Percentiles rank a stretch among this genome's conserved stretches.
Evolutionary conservation across 2,329 filamentous ascomycete species (phyloP).

Genomic region (Acephala macrosclerotiorum): DNA sequence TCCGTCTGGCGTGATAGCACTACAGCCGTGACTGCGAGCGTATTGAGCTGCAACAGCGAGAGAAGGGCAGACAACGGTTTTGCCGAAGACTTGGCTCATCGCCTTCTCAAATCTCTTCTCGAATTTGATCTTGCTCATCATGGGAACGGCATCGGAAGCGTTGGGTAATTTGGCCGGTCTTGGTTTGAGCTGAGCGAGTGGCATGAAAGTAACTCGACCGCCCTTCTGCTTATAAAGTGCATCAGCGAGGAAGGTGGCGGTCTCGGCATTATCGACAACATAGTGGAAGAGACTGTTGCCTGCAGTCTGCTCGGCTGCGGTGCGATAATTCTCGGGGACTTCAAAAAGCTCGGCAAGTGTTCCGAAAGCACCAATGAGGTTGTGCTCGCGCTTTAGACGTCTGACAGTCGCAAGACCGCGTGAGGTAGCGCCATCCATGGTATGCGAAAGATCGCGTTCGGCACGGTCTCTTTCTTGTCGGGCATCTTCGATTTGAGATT

Average conservation of each 20-base stretch:
- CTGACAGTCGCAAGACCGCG: slow-evolving; percentile 88
- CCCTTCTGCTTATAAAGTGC: slow-evolving; percentile 79
- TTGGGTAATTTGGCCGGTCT: slow-evolving; percentile 80
- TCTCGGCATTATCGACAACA: slow-evolving; percentile 90
- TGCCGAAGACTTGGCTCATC: slow-evolving; percentile 94
- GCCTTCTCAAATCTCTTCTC: slow-evolving; percentile 81
- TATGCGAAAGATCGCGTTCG: slow-evolving; percentile 78
- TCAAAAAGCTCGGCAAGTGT: slow-evolving; percentile 93
- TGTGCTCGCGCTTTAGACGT: slow-evolving; percentile 78
- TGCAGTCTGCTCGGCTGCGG: slow-evolving; percentile 91
- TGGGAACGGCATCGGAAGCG: slow-evolving; percentile 84
- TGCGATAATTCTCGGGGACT: slow-evolving; percentile 83
- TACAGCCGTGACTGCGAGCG: slow-evolving; percentile 88
- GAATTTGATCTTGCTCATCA: slow-evolving; percentile 85
- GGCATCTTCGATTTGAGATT: slow-evolving; percentile 77
- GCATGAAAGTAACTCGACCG: slow-evolving; percentile 94
- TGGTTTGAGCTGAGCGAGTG: slow-evolving; percentile 80
- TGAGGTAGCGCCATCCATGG: slow-evolving; percentile 90
- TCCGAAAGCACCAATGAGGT: slow-evolving; percentile 88
- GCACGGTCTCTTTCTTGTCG: slow-evolving; percentile 79
- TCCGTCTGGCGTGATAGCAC: slow-evolving; percentile 93
- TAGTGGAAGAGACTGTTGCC: slow-evolving; percentile 95
- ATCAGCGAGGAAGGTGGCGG: slow-evolving; percentile 82
- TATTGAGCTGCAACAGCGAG: slow-evolving; percentile 89
- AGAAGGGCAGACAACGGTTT: slow-evolving; percentile 92